Evolutionary conservation across 1,284 basidiomycete genomes (phyloP).

Genomic region (Papiliotrema nemorosa): DNA sequence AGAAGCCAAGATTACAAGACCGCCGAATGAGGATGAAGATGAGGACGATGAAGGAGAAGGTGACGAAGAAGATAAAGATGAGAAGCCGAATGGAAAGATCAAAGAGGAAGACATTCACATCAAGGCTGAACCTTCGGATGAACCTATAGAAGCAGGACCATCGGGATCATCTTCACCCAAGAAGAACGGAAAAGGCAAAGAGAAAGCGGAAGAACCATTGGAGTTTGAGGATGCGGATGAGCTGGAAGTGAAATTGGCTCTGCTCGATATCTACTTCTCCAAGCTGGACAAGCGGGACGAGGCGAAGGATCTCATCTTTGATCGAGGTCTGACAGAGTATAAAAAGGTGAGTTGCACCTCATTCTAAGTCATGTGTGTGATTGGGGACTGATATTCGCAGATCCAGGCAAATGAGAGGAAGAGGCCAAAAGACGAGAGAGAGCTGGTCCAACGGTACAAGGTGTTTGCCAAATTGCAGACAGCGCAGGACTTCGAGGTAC

Average conservation of each 20-base stretch:
- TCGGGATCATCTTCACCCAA: conserved; percentile 2
- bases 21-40: conserved; percentile 32
- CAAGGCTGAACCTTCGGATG: conserved; percentile 14
- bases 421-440: conserved; percentile 83
- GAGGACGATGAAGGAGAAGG: conserved; percentile 34
- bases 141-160: conserved; percentile 46
- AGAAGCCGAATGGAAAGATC: conserved; percentile 22
- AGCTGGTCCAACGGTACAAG: conserved; percentile 81
- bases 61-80: conserved; percentile 26
- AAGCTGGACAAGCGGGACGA: conserved; percentile 84
- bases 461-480: conserved; percentile 92
- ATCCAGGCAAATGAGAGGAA: conserved; percentile 89
- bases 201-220: conserved; percentile 65
- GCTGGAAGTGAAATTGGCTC: conserved; percentile 80
- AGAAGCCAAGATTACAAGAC: conserved; percentile 46
- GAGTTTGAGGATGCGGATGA: conserved; percentile 78
- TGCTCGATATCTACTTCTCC: conserved; percentile 90
- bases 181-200: conserved; percentile 55
- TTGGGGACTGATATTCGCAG: conserved; percentile 50
- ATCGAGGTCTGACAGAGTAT: conserved; percentile 86
- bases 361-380: background rate
- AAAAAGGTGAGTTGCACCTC: conserved; percentile 66
- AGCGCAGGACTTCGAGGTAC: conserved; percentile 83
- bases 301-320: conserved; percentile 87
- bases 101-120: conserved; percentile 13